phyloP scores from a whole-genome alignment of 495 filamentous ascomycete genomes.

The Penicillium ochrochloron region DNA sequence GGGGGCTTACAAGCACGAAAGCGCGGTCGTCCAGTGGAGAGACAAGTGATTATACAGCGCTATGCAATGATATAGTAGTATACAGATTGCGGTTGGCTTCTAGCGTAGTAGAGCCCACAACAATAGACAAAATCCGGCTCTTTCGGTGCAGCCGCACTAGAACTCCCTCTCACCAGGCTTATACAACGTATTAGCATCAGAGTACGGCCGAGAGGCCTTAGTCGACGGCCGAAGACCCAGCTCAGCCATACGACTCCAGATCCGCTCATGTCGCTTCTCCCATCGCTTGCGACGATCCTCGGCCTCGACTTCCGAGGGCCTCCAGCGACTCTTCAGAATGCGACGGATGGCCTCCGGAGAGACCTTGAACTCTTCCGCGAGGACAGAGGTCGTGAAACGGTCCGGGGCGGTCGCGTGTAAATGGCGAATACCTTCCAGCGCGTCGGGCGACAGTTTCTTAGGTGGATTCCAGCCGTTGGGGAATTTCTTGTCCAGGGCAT shows the following conservation, averaged over 20 bases:
- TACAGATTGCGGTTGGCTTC: background rate
- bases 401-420: slow-evolving; percentile 76
- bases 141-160: background rate
- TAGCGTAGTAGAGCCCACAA: background rate
- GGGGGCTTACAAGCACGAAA: background rate
- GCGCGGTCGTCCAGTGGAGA: background rate
- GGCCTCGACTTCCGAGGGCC: slow-evolving; percentile 62
- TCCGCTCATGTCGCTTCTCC: slow-evolving; percentile 75
- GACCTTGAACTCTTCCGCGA: slow-evolving; percentile 80
- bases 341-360: slow-evolving; percentile 85
- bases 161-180: slow-evolving; percentile 22
- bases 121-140: background rate
- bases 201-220: slow-evolving; percentile 28
- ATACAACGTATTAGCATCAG: slow-evolving; percentile 37
- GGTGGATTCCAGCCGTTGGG: slow-evolving; percentile 73
- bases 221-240: slow-evolving; percentile 63
- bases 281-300: slow-evolving; percentile 69
- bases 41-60: background rate
- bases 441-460: slow-evolving; percentile 89
- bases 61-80: background rate
- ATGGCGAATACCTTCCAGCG: slow-evolving; percentile 81
- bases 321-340: slow-evolving; percentile 86
- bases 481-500: slow-evolving; percentile 72
- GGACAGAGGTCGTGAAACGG: slow-evolving; percentile 70
- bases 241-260: slow-evolving; percentile 77